Evolutionary conservation across 495 filamentous ascomycete genomes (phyloP).

Genomic region (Penicillium steckii): DNA sequence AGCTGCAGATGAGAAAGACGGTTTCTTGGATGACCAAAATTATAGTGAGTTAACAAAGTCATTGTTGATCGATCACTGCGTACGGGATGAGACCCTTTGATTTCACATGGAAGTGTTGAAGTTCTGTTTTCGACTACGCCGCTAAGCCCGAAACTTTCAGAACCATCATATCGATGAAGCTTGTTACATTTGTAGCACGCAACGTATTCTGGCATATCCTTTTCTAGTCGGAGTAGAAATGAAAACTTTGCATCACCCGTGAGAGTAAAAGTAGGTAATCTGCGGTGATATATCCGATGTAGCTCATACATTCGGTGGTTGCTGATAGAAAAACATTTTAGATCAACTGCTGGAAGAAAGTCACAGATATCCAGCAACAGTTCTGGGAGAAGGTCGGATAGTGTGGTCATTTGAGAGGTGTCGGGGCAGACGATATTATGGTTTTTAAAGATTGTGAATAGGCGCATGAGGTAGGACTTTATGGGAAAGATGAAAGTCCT

Average conservation of each 20-base stretch:
- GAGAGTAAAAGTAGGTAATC: neutral
- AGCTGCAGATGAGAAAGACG: neutral
- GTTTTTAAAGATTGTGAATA: too few relatives aligned
- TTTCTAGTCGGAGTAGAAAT: neutral
- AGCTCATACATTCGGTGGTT: neutral
- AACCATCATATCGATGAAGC: constrained; percentile 5
- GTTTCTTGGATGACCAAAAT: neutral
- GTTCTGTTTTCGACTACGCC: neutral
- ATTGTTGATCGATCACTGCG: neutral
- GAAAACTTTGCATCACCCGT: too few relatives aligned
- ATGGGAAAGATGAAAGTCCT: too few relatives aligned
- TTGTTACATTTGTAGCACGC: constrained; percentile 2
- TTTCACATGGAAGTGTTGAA: neutral
- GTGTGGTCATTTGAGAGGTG: neutral
- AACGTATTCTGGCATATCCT: constrained; percentile 1
- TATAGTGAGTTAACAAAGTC: neutral
- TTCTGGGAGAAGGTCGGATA: neutral
- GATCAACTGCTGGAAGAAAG: neutral
- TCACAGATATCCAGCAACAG: neutral
- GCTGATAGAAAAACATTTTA: neutral
- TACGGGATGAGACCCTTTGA: neutral
- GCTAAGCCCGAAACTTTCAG: constrained; percentile 5
- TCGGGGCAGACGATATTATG: too few relatives aligned
- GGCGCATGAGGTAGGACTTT: too few relatives aligned
- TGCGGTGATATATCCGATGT: neutral